A percentile compares a stretch with the other conserved stretches of the same genome.
Evolutionary conservation across 345 rosid genomes (phyloP).

Genomic region (Nasturtium officinale): DNA sequence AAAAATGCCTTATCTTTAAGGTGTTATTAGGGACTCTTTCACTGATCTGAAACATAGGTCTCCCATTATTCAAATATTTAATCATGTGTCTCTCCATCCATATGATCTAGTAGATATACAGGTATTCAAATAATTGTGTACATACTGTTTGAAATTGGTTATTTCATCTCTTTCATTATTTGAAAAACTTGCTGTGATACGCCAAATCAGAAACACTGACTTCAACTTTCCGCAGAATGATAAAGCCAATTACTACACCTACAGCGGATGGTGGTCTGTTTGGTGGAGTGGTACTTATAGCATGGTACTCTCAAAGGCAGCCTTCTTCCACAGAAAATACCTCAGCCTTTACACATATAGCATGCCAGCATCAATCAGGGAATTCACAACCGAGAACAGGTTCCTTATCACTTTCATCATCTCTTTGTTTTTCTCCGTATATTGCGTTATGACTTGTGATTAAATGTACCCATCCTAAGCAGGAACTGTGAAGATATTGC

Average conservation of each 20-base stretch:
- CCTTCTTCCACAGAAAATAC: constrained; percentile 95
- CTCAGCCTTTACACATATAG: constrained; percentile 73
- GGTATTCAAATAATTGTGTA: neutral
- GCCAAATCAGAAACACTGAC: neutral
- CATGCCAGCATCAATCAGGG: constrained; percentile 85
- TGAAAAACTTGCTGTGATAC: neutral
- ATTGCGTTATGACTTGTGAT: neutral
- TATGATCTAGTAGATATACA: neutral
- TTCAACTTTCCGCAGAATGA: constrained; percentile 54
- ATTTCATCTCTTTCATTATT: neutral
- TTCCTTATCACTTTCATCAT: constrained; percentile 37
- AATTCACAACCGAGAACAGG: constrained; percentile 73
- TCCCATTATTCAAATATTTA: neutral
- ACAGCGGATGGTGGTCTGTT: constrained; percentile 99
- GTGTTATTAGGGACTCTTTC: neutral
- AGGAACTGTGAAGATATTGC: constrained; percentile 99
- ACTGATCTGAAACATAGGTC: neutral
- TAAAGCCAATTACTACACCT: constrained; percentile 51
- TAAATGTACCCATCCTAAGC: constrained; percentile 23
- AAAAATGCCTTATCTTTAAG: neutral
- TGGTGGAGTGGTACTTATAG: constrained; percentile 99
- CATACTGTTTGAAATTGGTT: constrained; percentile 2
- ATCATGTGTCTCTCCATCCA: neutral
- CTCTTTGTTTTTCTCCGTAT: constrained; percentile 16
- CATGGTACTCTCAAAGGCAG: constrained; percentile 95